Base-by-base conservation (phyloP, 495 filamentous ascomycete genomes). In the Trichodelitschia bisporula region DNA sequence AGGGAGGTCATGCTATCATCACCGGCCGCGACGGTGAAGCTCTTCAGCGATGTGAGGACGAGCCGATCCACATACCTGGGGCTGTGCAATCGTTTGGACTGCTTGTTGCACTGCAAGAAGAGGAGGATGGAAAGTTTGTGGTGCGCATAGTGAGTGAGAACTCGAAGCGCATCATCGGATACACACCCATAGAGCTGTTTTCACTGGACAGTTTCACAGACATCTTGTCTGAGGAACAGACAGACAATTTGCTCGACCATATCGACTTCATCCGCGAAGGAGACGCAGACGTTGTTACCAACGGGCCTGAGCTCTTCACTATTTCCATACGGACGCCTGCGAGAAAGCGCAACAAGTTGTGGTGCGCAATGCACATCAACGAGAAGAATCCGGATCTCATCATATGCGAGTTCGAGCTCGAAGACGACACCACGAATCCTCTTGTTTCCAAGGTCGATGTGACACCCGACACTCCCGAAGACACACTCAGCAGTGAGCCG, bases 341-440 rank as follows among this genome's bases (percentile, higher is more conserved):
- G 3, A 54, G 55, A 15, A 59, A 49, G 35, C 48, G 52, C 2
- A 50, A 66, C 18, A 83, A 77, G 43, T 49, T 91, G 4, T 92
- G 84, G 84, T 90, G 80, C 49, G 82, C 79, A 18, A 69, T 86
- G 33, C 83, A 92, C 45, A 58, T 72, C 29, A 71, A 65, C 34
- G 55, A 63, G 10, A 49, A 53, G 0, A 66, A 77, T 34, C 60
- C 61, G 2, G 66, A 80, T 28, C 40, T 83, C 18, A 57, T 89
- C 13, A 76, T 95, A 20, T 91, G 79, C 55, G 84, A 95, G 41
- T 83, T 95, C 36, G 84, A 95, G 44, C 47, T 79, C 12, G 78
- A 92, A 46, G 72, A 92, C 32, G 84, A 95, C 42, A 54, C 54
- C 0, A 36, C 59, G 1, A 67, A 77, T 40, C 84, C 84, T 0